phyloP scores from a whole-genome alignment of 306 rosid species.

The Rosa lucieae region DNA sequence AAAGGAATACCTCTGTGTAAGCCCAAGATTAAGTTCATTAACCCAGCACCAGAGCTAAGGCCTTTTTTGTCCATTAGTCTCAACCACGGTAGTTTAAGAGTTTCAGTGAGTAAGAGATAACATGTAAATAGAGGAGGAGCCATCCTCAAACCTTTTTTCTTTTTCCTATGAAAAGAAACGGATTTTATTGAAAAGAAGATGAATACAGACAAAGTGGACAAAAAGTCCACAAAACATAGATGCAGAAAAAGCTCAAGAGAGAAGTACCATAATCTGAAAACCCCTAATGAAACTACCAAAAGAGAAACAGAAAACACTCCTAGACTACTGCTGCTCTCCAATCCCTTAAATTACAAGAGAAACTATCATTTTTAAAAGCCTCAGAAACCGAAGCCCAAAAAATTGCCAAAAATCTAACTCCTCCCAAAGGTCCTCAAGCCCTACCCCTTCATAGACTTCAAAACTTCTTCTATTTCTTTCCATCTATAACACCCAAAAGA shows the following conservation, averaged over 20 bases:
- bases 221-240: not conserved
- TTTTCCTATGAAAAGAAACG: too few species aligned
- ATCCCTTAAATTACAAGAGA: not conserved
- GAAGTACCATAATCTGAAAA: not conserved
- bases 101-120: not conserved
- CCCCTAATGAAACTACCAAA: not conserved
- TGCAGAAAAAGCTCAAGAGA: not conserved
- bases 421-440: not conserved
- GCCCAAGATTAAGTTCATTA: not conserved
- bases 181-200: too few species aligned
- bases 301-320: not conserved
- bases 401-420: not conserved
- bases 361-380: not conserved
- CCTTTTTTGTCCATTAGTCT: not conserved
- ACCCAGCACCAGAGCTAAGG: not conserved
- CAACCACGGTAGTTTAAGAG: not conserved
- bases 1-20: not conserved
- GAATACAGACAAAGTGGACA: not conserved
- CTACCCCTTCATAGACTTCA: not conserved
- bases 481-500: not conserved
- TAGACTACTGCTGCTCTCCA: not conserved
- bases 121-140: not conserved
- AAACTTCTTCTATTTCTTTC: not conserved
- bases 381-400: not conserved
- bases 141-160: not conserved